Evolutionary conservation across 2,329 filamentous ascomycete genomes (phyloP).

Genomic region (Nigrospora sphaerica): DNA sequence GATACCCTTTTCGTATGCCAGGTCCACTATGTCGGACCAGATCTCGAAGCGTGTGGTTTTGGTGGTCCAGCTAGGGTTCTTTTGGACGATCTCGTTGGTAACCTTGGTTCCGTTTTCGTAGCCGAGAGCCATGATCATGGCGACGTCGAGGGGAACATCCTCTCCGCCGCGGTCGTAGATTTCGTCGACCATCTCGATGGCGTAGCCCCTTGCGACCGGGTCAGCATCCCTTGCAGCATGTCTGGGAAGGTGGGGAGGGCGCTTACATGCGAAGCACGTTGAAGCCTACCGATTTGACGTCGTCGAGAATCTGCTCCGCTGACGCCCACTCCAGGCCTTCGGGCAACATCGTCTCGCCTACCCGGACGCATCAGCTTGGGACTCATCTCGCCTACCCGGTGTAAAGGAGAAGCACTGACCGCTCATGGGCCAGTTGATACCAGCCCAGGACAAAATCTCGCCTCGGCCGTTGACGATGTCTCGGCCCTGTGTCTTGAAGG

Average conservation of each 20-base stretch:
- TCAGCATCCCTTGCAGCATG: conserved; percentile 2
- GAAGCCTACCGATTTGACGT: conserved; percentile 41
- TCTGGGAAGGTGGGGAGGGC: neutral
- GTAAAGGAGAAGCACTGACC: conserved; percentile 10
- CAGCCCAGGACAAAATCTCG: conserved; percentile 27
- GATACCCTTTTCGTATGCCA: conserved; percentile 22
- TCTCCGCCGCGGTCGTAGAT: conserved; percentile 29
- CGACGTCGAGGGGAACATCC: conserved; percentile 28
- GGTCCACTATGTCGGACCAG: conserved; percentile 28
- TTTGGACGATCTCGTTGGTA: conserved; percentile 35
- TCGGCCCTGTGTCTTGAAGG: conserved; percentile 28
- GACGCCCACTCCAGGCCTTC: conserved; percentile 49
- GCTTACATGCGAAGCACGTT: conserved; percentile 44
- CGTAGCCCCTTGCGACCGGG: conserved; percentile 31
- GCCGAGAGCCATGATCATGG: conserved; percentile 34
- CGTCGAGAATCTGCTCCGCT: conserved; percentile 37
- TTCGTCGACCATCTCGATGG: conserved; percentile 49
- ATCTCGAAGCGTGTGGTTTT: conserved; percentile 38
- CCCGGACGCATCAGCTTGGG: neutral
- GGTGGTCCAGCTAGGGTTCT: conserved; percentile 41
- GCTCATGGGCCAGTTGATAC: conserved; percentile 29
- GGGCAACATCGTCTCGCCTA: conserved; percentile 46
- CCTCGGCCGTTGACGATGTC: conserved; percentile 29
- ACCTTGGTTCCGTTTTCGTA: conserved; percentile 39
- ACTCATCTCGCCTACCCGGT: too few relatives aligned